A percentile compares a stretch with the other conserved stretches of the same genome.
Evolutionary conservation across 108 stramenopile species (phyloP).

Genomic region (Cyclotella atomus): DNA sequence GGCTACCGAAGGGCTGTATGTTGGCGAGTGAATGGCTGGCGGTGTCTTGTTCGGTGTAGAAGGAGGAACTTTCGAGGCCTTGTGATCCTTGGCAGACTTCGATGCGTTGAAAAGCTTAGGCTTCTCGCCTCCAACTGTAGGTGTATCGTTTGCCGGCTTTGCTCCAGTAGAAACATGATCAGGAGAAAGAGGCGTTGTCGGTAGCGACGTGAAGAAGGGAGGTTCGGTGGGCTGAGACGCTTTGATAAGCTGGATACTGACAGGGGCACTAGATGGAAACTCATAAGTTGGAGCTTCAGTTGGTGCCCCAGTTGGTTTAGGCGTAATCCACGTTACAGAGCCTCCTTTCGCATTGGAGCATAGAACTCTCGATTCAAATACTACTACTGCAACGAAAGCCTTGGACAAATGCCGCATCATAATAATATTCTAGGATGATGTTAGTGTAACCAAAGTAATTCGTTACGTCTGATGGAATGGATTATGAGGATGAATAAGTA

Average conservation of each 20-base stretch:
- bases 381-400: not conserved
- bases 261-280: conserved; percentile 1
- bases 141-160: not conserved
- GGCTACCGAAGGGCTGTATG: conserved; percentile 5
- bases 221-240: not conserved
- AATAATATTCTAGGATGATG: not conserved
- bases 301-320: not conserved
- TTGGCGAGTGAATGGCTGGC: not conserved
- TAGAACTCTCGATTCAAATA: not conserved
- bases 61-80: not conserved
- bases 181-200: not conserved
- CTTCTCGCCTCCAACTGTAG: not conserved
- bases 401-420: not conserved
- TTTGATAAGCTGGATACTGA: not conserved
- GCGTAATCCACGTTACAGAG: not conserved
- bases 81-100: not conserved
- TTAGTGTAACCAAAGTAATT: too few relatives aligned
- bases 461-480: not conserved
- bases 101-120: not conserved
- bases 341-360: not conserved
- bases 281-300: conserved; percentile 11
- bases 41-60: not conserved
- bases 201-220: conserved; percentile 6
- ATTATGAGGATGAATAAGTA: too few relatives aligned
- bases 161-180: not conserved